phyloP scores from a whole-genome alignment of 2,329 filamentous ascomycete genomes.

The Verticillium isaacii region DNA sequence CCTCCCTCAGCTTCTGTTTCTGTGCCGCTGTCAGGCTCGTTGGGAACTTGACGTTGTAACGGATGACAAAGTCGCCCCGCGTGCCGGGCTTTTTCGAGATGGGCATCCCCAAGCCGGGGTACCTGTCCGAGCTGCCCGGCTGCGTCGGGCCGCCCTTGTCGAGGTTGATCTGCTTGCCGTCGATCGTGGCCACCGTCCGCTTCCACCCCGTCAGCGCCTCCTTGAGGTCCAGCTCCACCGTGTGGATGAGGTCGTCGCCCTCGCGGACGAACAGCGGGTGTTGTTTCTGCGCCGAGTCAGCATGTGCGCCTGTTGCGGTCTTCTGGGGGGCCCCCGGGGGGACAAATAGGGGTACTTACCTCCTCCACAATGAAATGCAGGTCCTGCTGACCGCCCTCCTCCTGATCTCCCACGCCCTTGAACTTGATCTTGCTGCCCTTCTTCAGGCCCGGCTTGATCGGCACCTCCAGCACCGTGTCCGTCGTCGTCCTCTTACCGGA shows the following conservation, averaged over 20 bases:
- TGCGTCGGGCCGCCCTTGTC: constrained; percentile 80
- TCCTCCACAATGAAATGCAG: constrained; percentile 92
- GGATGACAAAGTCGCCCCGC: constrained; percentile 83
- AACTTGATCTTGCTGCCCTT: constrained; percentile 99
- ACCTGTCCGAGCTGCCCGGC: constrained; percentile 75
- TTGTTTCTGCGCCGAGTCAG: constrained; percentile 64
- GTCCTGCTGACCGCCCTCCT: constrained; percentile 93
- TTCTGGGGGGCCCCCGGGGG: background rate
- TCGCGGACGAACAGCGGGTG: constrained; percentile 82
- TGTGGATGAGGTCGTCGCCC: constrained; percentile 79
- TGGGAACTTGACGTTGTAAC: constrained; percentile 91
- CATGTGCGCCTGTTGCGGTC: background rate
- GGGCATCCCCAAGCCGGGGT: constrained; percentile 88
- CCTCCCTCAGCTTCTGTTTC: constrained; percentile 75
- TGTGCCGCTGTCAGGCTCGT: constrained; percentile 69
- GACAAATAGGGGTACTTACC: constrained; percentile 50
- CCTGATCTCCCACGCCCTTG: constrained; percentile 93
- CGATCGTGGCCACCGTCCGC: constrained; percentile 87
- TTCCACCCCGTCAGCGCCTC: constrained; percentile 94
- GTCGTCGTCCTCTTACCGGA: constrained; percentile 79
- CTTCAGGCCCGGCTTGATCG: constrained; percentile 93
- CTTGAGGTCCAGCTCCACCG: constrained; percentile 79
- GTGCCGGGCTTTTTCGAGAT: constrained; percentile 82
- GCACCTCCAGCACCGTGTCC: constrained; percentile 88
- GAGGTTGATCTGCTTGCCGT: constrained; percentile 78